Percentiles rank a stretch among this genome's conserved stretches.
phyloP scores from a whole-genome alignment of 2,329 filamentous ascomycete genomes.

The Scedosporium apiospermum region DNA sequence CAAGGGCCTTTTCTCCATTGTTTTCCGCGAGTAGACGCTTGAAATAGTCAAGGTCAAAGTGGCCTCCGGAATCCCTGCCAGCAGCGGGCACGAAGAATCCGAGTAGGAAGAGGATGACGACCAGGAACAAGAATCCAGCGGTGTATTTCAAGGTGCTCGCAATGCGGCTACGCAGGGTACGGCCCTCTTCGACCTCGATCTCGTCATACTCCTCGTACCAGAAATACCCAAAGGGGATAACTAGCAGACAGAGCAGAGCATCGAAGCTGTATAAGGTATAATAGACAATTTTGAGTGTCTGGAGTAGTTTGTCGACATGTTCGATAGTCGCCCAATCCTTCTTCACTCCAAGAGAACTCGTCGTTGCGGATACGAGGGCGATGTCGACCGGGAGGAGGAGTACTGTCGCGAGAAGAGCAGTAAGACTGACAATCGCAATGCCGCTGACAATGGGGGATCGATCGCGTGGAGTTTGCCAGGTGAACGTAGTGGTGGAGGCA shows the following conservation, averaged over 20 bases:
- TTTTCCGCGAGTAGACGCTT: constrained; percentile 75
- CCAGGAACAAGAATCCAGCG: constrained; percentile 67
- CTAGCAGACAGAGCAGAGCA: constrained; percentile 75
- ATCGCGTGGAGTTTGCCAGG: constrained; percentile 84
- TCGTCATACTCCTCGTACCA: constrained; percentile 94
- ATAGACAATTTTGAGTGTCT: constrained; percentile 80
- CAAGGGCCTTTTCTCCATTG: constrained; percentile 84
- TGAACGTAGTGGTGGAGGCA: constrained; percentile 76
- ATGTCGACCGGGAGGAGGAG: constrained; percentile 92
- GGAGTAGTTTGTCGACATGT: constrained; percentile 66
- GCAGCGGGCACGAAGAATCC: constrained; percentile 90
- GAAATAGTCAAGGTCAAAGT: constrained; percentile 86
- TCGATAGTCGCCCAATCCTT: constrained; percentile 91
- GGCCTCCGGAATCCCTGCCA: constrained; percentile 52
- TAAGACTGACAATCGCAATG: constrained; percentile 80
- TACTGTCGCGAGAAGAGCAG: constrained; percentile 81
- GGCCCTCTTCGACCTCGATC: constrained; percentile 70
- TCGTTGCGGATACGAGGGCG: constrained; percentile 85
- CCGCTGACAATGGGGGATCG: constrained; percentile 72
- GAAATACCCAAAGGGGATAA: constrained; percentile 95
- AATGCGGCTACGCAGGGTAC: constrained; percentile 61
- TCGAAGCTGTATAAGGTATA: constrained; percentile 90
- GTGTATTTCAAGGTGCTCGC: constrained; percentile 90
- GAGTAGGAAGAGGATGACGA: constrained; percentile 76
- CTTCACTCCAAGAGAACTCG: constrained; percentile 66